Conservation (phyloP, 805 yeast genomes). For the Ogataea minuta region DNA sequence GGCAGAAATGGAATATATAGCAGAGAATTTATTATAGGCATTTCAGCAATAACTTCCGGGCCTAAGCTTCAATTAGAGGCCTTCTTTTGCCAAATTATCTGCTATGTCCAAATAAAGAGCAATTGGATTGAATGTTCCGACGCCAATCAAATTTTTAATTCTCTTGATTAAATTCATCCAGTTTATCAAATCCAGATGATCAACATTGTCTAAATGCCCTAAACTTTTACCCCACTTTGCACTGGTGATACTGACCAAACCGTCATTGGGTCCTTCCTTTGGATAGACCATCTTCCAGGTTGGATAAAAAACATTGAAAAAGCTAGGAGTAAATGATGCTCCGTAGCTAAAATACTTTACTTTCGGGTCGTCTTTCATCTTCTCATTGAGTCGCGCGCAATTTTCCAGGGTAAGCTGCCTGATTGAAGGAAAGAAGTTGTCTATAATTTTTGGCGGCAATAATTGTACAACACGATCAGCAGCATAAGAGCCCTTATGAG, state of each 20-base stretch:
- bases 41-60: background rate
- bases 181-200: constrained; percentile 83
- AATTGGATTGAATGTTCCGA: constrained; percentile 53
- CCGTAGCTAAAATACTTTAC: constrained; percentile 85
- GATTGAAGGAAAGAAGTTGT: constrained; percentile 39
- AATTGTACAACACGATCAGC: constrained; percentile 61
- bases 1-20: constrained; percentile 22
- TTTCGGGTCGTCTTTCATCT: constrained; percentile 50
- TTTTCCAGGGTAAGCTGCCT: constrained; percentile 61
- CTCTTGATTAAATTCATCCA: constrained; percentile 62
- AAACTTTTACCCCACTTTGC: constrained; percentile 81
- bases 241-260: constrained; percentile 76
- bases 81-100: constrained; percentile 56
- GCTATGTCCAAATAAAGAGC: constrained; percentile 69
- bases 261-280: constrained; percentile 68
- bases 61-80: constrained; percentile 39
- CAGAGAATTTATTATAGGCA: constrained; percentile 17
- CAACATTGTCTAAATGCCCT: constrained; percentile 76
- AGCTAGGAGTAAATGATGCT: constrained; percentile 61
- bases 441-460: constrained; percentile 21
- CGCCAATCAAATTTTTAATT: constrained; percentile 32
- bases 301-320: constrained; percentile 57
- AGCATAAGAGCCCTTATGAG: constrained; percentile 82
- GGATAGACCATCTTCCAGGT: constrained; percentile 63
- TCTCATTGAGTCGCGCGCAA: constrained; percentile 52